These are phyloP conservation scores for Candida qinlingensis DNA, from an alignment of 805 yeast genomes.

Conservation along the genomic window DNA sequence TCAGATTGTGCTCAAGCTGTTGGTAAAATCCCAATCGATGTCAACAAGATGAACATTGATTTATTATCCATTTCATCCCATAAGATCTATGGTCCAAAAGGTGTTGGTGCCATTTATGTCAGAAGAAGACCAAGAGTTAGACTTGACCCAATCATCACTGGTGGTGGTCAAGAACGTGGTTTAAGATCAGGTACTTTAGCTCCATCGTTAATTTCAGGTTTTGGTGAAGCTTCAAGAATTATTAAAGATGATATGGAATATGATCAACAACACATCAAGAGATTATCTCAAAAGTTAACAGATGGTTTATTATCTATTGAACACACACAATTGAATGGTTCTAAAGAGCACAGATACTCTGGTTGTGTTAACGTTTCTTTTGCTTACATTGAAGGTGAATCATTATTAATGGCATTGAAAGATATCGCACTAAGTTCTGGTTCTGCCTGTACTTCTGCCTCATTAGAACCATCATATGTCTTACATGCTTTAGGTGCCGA, in stretches of 20 bases:
- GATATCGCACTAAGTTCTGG: conserved; percentile 96
- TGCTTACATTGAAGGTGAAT: conserved; percentile 97
- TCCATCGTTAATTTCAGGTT: conserved; percentile 92
- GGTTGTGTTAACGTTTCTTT: conserved; percentile 97
- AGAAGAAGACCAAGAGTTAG: conserved; percentile 98
- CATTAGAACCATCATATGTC: conserved; percentile 95
- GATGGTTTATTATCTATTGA: conserved; percentile 74
- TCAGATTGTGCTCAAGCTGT: conserved; percentile 97
- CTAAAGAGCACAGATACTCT: conserved; percentile 64
- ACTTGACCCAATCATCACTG: conserved; percentile 88
- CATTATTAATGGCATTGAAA: conserved; percentile 92
- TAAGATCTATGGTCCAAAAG: conserved; percentile 97
- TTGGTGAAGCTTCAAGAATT: conserved; percentile 94
- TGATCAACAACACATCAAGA: conserved; percentile 66
- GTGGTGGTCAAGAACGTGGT: conserved; percentile 99
- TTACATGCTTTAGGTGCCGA: conserved; percentile 96
- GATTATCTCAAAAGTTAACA: conserved; percentile 67
- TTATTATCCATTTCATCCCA: conserved; percentile 91
- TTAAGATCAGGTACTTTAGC: conserved; percentile 94
- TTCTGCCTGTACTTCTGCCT: conserved; percentile 98
- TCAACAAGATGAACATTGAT: conserved; percentile 89
- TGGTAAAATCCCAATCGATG: conserved; percentile 91
- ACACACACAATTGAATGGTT: conserved; percentile 88
- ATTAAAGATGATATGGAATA: conserved; percentile 67
- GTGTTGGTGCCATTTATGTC: conserved; percentile 91